phyloP scores from a whole-genome alignment of 2,329 filamentous ascomycete species.

The Leptosphaerulina australis region DNA sequence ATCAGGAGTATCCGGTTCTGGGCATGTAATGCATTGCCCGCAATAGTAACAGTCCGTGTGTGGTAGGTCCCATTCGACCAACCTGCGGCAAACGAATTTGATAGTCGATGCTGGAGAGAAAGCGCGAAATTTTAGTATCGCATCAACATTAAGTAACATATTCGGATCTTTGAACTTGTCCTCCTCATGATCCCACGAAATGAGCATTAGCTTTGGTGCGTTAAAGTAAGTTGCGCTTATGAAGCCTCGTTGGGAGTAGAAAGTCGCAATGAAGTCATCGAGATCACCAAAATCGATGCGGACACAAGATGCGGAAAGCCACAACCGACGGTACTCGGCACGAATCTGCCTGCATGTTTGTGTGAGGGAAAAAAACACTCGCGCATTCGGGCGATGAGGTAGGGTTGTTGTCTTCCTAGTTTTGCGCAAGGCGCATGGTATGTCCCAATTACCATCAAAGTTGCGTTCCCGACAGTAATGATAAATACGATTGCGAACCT shows the following conservation, averaged over 20 bases:
- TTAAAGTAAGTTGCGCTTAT: too few relatives aligned
- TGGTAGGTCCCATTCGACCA: not conserved
- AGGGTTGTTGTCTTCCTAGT: not conserved
- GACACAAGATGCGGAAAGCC: slow-evolving; percentile 6
- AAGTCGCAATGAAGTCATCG: not conserved
- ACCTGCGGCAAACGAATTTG: slow-evolving; percentile 5
- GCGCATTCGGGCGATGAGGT: not conserved
- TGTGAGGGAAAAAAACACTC: slow-evolving; percentile 5
- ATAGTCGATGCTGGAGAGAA: not conserved
- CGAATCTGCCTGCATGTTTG: slow-evolving; percentile 16
- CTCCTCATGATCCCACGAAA: slow-evolving; percentile 8
- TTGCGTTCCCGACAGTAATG: slow-evolving; percentile 9
- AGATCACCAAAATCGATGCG: slow-evolving; percentile 4
- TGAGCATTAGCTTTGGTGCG: slow-evolving; percentile 8
- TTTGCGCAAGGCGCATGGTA: not conserved
- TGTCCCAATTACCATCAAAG: not conserved
- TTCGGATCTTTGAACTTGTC: not conserved
- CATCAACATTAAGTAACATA: not conserved
- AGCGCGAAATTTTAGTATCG: slow-evolving; percentile 7
- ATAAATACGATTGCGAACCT: slow-evolving; percentile 26
- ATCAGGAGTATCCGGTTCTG: not conserved
- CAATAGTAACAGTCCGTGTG: not conserved
- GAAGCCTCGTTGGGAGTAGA: not conserved
- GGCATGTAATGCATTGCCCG: not conserved
- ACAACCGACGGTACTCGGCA: slow-evolving; percentile 14